These are phyloP conservation scores for Tolypocladium tundrense DNA, from an alignment of 2,329 filamentous ascomycete species.

Conservation along the genomic window DNA sequence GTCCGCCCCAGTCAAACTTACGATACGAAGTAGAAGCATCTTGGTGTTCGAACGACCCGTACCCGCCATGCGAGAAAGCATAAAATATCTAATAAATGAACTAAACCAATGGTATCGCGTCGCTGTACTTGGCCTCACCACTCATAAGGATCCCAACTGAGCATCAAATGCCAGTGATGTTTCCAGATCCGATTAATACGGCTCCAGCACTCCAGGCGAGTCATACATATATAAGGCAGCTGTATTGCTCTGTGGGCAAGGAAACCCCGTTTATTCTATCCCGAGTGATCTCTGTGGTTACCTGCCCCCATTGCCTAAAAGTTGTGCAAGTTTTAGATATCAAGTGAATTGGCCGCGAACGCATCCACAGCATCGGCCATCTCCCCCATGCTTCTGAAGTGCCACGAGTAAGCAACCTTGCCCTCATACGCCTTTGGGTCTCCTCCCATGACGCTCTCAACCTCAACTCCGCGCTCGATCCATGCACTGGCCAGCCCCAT, in stretches of 20 bases:
- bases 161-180: too few relatives aligned
- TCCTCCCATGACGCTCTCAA: conserved; percentile 13
- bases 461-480: conserved; percentile 48
- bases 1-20: too few relatives aligned
- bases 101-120: too few relatives aligned
- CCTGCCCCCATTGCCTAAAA: neutral
- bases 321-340: neutral
- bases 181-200: too few relatives aligned
- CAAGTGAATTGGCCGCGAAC: neutral
- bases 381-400: conserved; percentile 45
- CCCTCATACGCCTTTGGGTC: conserved; percentile 24
- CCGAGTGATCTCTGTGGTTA: neutral
- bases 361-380: conserved; percentile 48
- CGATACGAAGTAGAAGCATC: too few relatives aligned
- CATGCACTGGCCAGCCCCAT: conserved; percentile 52
- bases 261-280: neutral
- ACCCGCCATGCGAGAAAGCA: too few relatives aligned
- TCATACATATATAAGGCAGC: too few relatives aligned
- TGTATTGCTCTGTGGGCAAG: neutral
- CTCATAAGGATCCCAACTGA: too few relatives aligned
- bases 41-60: too few relatives aligned
- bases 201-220: too few relatives aligned
- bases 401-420: conserved; percentile 29
- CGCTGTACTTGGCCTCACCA: too few relatives aligned
- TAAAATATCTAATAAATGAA: too few relatives aligned